A percentile compares a stretch with the other conserved stretches of the same genome.
Conservation (phyloP, 768 basidiomycete genomes). For the Serendipita sp. region DNA sequence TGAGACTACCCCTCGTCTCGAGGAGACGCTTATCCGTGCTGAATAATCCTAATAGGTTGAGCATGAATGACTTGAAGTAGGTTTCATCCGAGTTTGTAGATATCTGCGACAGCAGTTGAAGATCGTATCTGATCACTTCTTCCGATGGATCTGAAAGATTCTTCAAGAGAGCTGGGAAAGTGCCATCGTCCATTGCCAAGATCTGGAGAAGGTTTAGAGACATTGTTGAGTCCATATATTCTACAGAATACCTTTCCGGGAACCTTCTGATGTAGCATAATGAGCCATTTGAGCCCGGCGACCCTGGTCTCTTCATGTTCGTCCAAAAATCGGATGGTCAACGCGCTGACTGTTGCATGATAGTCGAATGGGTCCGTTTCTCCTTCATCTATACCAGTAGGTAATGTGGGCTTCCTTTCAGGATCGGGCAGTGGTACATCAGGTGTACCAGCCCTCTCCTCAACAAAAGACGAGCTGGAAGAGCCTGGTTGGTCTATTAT, state of each 20-base stretch:
- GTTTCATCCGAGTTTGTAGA: slow-evolving; percentile 89
- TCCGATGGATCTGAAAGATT: slow-evolving; percentile 93
- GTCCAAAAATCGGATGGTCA: slow-evolving; percentile 87
- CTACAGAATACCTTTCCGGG: slow-evolving; percentile 61
- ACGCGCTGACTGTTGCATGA: slow-evolving; percentile 76
- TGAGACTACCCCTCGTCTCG: slow-evolving; percentile 85
- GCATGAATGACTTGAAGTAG: slow-evolving; percentile 93
- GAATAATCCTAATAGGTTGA: slow-evolving; percentile 85
- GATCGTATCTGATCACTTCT: slow-evolving; percentile 92
- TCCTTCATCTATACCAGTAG: slow-evolving; percentile 14
- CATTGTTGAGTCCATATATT: background rate
- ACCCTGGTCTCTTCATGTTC: slow-evolving; percentile 95
- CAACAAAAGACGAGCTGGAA: slow-evolving; percentile 3
- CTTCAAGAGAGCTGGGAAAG: slow-evolving; percentile 89
- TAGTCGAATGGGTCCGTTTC: slow-evolving; percentile 78
- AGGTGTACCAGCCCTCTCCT: background rate
- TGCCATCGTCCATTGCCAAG: slow-evolving; percentile 89
- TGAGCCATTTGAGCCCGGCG: slow-evolving; percentile 90
- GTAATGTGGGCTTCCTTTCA: slow-evolving; percentile 14
- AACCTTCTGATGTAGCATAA: slow-evolving; percentile 97
- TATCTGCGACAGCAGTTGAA: slow-evolving; percentile 92
- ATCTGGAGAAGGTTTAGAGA: slow-evolving; percentile 36
- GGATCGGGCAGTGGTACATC: background rate
- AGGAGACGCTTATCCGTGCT: slow-evolving; percentile 83
- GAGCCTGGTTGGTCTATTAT: slow-evolving; percentile 8